Conservation (phyloP, 768 basidiomycete genomes). For the Ramaria sp. region DNA sequence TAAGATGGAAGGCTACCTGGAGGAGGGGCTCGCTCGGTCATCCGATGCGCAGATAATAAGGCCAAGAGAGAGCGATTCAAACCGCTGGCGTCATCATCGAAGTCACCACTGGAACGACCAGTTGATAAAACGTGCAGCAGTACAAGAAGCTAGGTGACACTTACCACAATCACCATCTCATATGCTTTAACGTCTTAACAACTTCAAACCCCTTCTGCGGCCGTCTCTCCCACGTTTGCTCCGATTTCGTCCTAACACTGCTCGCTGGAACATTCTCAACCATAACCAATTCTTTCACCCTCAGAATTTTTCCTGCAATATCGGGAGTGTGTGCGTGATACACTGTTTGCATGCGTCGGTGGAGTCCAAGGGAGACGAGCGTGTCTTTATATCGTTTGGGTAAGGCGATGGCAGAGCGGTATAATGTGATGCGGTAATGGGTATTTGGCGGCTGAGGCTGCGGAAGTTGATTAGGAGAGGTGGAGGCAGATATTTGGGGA, state of each 20-base stretch:
- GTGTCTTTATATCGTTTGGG: constrained; percentile 62
- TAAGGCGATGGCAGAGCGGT: constrained; percentile 78
- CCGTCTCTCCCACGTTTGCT: constrained; percentile 57
- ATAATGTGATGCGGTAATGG: constrained; percentile 84
- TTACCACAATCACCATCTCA: background rate
- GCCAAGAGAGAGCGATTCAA: too few species aligned
- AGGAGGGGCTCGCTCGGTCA: too few species aligned
- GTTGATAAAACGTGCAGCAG: too few species aligned
- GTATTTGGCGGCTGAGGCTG: constrained; percentile 34
- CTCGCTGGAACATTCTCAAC: constrained; percentile 73
- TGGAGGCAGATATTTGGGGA: background rate
- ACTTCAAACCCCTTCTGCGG: constrained; percentile 61
- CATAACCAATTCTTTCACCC: constrained; percentile 81
- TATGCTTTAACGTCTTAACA: constrained; percentile 14
- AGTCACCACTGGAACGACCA: too few species aligned
- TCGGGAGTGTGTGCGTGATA: constrained; percentile 66
- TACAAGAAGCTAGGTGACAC: background rate
- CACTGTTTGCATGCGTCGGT: constrained; percentile 75
- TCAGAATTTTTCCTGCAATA: constrained; percentile 76
- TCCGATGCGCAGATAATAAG: too few species aligned
- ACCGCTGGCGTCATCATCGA: too few species aligned
- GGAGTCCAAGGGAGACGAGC: constrained; percentile 72
- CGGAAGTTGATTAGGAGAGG: background rate
- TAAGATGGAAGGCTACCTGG: too few species aligned
- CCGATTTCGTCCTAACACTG: constrained; percentile 55